Percentiles rank a stretch among this genome's conserved stretches.
phyloP scores from a whole-genome alignment of 208 protist species.

The Porcisia hertigi region DNA sequence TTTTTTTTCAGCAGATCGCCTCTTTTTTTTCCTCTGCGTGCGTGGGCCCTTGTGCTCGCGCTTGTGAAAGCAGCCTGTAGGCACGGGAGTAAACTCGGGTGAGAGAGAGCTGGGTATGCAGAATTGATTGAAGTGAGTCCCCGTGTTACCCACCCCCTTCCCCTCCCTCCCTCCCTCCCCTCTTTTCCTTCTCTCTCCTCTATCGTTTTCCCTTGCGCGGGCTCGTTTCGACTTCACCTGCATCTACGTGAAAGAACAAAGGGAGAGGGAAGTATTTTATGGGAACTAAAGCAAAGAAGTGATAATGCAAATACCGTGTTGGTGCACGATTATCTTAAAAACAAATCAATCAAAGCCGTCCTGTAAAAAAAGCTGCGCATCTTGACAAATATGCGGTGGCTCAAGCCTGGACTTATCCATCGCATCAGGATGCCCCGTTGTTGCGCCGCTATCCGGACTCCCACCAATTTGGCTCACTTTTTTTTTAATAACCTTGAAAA shows the following conservation, averaged over 20 bases:
- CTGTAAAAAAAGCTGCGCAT: background rate
- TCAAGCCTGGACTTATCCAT: background rate
- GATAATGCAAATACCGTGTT: background rate
- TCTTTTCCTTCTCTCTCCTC: background rate
- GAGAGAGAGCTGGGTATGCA: background rate
- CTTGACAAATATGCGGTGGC: background rate
- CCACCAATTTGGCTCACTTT: background rate
- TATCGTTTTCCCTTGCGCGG: background rate
- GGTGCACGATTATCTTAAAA: background rate
- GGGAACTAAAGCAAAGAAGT: slow-evolving; percentile 5
- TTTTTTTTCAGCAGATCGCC: background rate
- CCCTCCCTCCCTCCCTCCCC: background rate
- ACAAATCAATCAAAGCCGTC: background rate
- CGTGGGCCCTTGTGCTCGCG: background rate
- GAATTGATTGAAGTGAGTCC: background rate
- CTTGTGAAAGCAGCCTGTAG: background rate
- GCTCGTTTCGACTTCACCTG: background rate
- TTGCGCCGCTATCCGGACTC: background rate
- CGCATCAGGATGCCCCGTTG: background rate
- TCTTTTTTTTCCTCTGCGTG: background rate
- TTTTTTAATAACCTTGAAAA: background rate
- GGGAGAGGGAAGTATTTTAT: background rate
- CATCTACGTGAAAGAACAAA: background rate
- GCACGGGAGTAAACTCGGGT: background rate
- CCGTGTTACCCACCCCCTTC: background rate